These are phyloP conservation scores for Alternaria alternata DNA, from an alignment of 2,329 filamentous ascomycete genomes.

Conservation along the genomic window DNA sequence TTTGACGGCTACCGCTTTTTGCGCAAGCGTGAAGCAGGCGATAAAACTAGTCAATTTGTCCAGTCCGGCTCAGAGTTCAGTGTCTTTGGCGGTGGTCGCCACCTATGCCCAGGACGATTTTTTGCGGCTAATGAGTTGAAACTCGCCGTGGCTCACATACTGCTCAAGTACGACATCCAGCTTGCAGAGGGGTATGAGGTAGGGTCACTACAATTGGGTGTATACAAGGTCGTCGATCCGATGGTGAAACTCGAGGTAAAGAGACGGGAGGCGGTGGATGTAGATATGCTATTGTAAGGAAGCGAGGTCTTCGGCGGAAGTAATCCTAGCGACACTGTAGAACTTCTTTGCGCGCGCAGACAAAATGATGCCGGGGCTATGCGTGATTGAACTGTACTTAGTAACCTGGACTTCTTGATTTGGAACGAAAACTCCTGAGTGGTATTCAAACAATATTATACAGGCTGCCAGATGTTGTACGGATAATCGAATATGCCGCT, in stretches of 20 bases:
- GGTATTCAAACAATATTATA: conserved; percentile 14
- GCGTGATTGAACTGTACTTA: not conserved
- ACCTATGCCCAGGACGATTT: no score
- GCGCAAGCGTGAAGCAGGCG: not conserved
- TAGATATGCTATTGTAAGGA: no score
- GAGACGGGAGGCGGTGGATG: not conserved
- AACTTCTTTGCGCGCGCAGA: not conserved
- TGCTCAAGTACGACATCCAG: not conserved
- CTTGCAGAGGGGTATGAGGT: not conserved
- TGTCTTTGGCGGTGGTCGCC: not conserved
- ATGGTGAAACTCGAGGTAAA: not conserved
- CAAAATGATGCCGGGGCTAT: not conserved
- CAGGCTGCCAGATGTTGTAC: not conserved
- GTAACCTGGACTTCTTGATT: not conserved
- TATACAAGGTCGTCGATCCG: not conserved
- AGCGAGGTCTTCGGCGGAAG: not conserved
- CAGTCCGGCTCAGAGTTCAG: not conserved
- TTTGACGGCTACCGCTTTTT: not conserved
- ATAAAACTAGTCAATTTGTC: not conserved
- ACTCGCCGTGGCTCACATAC: not conserved
- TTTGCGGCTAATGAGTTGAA: not conserved
- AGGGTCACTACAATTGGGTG: not conserved
- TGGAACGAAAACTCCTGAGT: not conserved
- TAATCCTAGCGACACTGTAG: not conserved
- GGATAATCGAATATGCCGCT: not conserved